These are phyloP conservation scores for Pseudogymnoascus sp. DNA, from an alignment of 2,329 filamentous ascomycete species.

Conservation along the genomic window DNA sequence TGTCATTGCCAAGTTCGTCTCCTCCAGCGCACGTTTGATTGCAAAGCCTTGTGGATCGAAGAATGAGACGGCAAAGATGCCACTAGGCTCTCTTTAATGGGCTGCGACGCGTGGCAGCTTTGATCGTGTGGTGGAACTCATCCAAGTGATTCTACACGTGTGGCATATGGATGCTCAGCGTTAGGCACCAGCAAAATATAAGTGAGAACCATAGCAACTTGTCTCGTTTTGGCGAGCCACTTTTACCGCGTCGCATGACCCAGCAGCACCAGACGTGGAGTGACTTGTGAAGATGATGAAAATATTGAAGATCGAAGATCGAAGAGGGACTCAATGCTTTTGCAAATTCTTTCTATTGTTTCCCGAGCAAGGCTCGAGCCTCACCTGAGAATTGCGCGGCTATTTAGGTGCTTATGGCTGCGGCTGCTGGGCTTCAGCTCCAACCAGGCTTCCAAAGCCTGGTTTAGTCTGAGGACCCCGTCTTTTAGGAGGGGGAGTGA, in stretches of 20 bases:
- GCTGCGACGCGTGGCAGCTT: neutral
- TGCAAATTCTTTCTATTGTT: neutral
- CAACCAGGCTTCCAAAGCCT: too few species aligned
- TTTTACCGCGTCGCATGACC: neutral
- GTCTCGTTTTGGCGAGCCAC: neutral
- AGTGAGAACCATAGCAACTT: neutral
- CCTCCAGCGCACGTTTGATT: neutral
- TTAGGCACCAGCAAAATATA: neutral
- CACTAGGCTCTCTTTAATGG: neutral
- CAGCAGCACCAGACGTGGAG: neutral
- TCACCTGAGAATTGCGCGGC: too few species aligned
- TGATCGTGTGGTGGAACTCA: neutral
- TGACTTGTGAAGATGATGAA: neutral
- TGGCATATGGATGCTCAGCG: neutral
- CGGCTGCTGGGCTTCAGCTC: too few species aligned
- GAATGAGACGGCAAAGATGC: neutral
- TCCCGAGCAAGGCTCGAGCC: neutral
- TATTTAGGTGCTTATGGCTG: too few species aligned
- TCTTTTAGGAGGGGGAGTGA: conserved; percentile 10
- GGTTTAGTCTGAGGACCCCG: conserved; percentile 6
- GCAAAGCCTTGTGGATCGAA: neutral
- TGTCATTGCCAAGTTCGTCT: neutral
- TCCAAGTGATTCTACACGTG: neutral
- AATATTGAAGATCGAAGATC: neutral
- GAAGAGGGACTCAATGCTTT: neutral